These are phyloP conservation scores for Discostella pseudostelligera DNA, from an alignment of 108 stramenopile species.

Conservation along the genomic window DNA sequence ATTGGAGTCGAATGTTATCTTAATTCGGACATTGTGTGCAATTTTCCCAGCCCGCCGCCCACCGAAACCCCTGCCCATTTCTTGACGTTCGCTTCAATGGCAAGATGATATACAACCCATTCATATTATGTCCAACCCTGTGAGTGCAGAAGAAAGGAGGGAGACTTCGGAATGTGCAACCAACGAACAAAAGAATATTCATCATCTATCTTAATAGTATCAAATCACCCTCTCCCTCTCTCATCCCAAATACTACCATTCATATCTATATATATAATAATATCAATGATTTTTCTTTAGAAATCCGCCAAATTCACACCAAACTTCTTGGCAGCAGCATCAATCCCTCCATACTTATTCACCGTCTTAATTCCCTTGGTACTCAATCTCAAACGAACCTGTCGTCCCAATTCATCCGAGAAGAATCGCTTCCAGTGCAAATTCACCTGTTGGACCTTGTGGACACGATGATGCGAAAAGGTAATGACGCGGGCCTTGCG, in stretches of 20 bases:
- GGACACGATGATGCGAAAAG: slow-evolving; percentile 91
- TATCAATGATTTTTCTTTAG: slow-evolving; percentile 32
- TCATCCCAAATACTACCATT: neutral
- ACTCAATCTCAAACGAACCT: slow-evolving; percentile 82
- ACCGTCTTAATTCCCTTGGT: slow-evolving; percentile 97
- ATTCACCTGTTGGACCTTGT: slow-evolving; percentile 93
- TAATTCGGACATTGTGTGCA: too few species aligned
- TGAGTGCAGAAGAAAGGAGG: too few species aligned
- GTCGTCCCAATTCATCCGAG: slow-evolving; percentile 81
- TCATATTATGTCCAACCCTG: too few species aligned
- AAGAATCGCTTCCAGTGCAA: slow-evolving; percentile 87
- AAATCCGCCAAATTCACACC: slow-evolving; percentile 86
- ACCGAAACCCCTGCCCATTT: too few species aligned
- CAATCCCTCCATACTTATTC: slow-evolving; percentile 90
- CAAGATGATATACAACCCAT: too few species aligned
- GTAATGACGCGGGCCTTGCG: slow-evolving; percentile 93
- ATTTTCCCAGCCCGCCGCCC: too few species aligned
- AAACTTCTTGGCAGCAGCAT: slow-evolving; percentile 93
- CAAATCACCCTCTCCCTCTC: too few species aligned
- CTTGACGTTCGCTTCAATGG: too few species aligned
- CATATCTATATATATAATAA: neutral
- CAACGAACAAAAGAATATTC: too few species aligned
- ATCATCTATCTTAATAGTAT: neutral
- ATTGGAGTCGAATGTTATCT: too few species aligned
- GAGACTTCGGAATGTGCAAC: too few species aligned